These are phyloP conservation scores for Penicillium sumatraense DNA, from an alignment of 2,329 filamentous ascomycete genomes.

Conservation along the genomic window DNA sequence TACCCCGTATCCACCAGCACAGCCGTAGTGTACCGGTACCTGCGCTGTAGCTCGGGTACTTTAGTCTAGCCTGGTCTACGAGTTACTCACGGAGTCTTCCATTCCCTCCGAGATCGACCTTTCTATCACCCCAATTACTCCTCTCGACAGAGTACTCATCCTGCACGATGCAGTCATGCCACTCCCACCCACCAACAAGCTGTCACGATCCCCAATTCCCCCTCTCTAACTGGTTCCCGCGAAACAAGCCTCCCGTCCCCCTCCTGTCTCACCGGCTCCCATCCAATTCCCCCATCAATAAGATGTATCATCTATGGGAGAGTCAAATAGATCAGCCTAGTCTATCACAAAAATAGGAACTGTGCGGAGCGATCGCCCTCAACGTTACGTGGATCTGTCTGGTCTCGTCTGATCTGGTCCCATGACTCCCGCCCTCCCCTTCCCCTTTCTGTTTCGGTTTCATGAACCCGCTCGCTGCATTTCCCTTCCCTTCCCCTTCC, in stretches of 20 bases:
- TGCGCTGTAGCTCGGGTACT: not conserved
- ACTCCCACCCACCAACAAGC: not conserved
- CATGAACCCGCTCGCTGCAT: no score
- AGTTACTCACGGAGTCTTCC: not conserved
- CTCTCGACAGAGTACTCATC: no score
- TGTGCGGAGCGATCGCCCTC: not conserved
- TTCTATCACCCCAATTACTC: not conserved
- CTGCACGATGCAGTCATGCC: constrained; percentile 3
- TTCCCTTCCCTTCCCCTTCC: not conserved
- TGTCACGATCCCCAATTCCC: not conserved
- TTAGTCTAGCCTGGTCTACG: not conserved
- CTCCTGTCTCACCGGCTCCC: not conserved
- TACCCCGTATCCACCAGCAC: constrained; percentile 28
- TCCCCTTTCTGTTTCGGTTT: no score
- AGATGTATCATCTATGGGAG: not conserved
- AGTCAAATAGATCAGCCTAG: not conserved
- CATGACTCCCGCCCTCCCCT: not conserved
- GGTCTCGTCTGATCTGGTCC: not conserved
- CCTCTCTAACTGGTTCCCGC: not conserved
- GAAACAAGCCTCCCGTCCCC: not conserved
- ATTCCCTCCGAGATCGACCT: constrained; percentile 1
- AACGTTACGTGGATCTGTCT: not conserved
- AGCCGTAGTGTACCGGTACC: not conserved
- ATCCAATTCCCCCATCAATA: not conserved
- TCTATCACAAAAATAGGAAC: not conserved